Evolutionary conservation across 75 land plant species (phyloP), one percentile per base, ranked within the genome.

Genomic region (Selaginella moellendorffii): DNA sequence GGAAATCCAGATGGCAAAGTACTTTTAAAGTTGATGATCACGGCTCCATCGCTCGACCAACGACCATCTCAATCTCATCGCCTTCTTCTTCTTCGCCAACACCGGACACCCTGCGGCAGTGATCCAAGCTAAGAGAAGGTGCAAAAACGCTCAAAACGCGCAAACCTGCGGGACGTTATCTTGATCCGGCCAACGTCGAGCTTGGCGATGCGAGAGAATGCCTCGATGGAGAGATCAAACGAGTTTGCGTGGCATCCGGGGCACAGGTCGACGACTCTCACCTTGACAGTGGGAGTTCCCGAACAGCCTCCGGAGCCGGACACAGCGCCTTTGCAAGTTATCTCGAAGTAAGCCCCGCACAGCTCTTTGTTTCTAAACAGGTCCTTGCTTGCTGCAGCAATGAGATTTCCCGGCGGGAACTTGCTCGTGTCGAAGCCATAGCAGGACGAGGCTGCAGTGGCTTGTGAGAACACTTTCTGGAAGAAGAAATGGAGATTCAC

Each of bases 371-470:
- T 71, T 71, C 80, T 73, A 76, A 72, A 83, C 27, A 80, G 61
- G 10, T 66, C 79, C 24, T 69, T 70, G 2, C 81, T 77, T 19
- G 79, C 83, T 46, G 80, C 68, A 5, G 70, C 86, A 28, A 83
- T 74, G 22, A 78, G 17, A 54, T 64, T 61, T 29, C 62, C 65
- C 18, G 78, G 14, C 21, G 83, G 83, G 42, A 83, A 71, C 68
- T 68, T 63, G 31, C 63, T 29, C 21, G 26, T 21, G 27, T 78
- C 77, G 24, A 31, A 58, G 9, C 86, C 83, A 28, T 76, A 71
- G 66, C 86, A 83, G 0, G 56, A 67, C 0, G 81, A 75, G 0
- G 86, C 86, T 83, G 74, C 54, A n/a, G n/a, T n/a, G n/a, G n/a
- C n/a, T n/a, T n/a, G n/a, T n/a, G n/a, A n/a, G n/a, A n/a, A n/a